These are phyloP conservation scores for Neophaeococcomyces aloes DNA, from an alignment of 2,329 filamentous ascomycete genomes.

Conservation along the genomic window DNA sequence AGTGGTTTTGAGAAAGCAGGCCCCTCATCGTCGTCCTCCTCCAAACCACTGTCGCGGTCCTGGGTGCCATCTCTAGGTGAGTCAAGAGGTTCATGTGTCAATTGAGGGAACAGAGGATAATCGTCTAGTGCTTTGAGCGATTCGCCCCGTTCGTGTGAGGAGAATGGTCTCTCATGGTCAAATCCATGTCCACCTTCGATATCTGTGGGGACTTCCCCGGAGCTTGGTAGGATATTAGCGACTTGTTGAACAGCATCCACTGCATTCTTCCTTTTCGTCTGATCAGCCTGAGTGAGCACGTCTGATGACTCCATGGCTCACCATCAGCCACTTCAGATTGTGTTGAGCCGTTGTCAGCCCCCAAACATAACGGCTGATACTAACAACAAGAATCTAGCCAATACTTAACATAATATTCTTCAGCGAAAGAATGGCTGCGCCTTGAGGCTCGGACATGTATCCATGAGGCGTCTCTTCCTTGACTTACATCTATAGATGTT, in stretches of 20 bases:
- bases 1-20: conserved; percentile 36
- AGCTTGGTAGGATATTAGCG: not conserved
- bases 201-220: not conserved
- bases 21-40: conserved; percentile 36
- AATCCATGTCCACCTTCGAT: not conserved
- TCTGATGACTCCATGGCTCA: conserved; percentile 4
- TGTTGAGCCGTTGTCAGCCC: too few species aligned
- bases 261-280: not conserved
- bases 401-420: too few species aligned
- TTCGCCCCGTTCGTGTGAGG: not conserved
- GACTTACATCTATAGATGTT: too few species aligned
- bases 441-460: too few species aligned
- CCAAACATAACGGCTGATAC: too few species aligned
- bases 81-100: conserved; percentile 4
- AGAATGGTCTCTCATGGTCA: not conserved
- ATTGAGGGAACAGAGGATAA: conserved; percentile 3
- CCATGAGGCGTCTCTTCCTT: too few species aligned
- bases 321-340: too few species aligned
- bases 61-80: conserved; percentile 24
- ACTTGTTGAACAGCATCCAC: not conserved
- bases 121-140: not conserved
- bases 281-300: not conserved
- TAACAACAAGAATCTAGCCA: too few species aligned
- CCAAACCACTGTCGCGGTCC: conserved; percentile 32
- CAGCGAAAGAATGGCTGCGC: too few species aligned